phyloP scores from a whole-genome alignment of 345 rosid species.

The Carallia brachiata region DNA sequence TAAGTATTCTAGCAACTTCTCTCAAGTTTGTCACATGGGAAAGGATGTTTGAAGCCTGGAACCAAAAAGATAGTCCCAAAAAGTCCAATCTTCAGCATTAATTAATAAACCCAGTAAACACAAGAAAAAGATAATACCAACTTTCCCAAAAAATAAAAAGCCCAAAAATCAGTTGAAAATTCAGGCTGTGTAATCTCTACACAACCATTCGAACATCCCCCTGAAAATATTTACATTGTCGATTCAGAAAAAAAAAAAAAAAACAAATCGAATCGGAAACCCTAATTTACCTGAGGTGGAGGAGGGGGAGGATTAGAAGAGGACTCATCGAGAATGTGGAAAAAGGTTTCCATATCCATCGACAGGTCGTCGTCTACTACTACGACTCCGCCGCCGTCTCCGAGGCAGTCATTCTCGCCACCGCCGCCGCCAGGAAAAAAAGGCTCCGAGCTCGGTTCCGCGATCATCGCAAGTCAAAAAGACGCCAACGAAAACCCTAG shows the following conservation, averaged over 20 bases:
- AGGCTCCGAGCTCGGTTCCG: conserved; percentile 2
- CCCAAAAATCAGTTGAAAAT: too few relatives aligned
- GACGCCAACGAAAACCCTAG: neutral
- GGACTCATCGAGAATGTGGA: conserved; percentile 11
- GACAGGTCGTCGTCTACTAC: conserved; percentile 10
- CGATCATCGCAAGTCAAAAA: neutral
- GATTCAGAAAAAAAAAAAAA: neutral
- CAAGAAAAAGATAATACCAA: too few relatives aligned
- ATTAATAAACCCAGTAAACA: too few relatives aligned
- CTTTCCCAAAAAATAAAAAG: too few relatives aligned
- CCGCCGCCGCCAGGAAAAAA: neutral
- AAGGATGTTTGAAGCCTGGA: too few relatives aligned
- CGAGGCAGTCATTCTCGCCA: conserved; percentile 4
- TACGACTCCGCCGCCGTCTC: neutral
- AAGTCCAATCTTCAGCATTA: too few relatives aligned
- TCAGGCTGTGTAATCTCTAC: too few relatives aligned
- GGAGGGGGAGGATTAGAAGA: neutral
- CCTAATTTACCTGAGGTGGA: conserved; percentile 13
- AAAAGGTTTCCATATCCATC: conserved; percentile 12
- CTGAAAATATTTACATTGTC: too few relatives aligned
- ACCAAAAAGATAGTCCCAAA: too few relatives aligned
- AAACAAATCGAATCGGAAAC: neutral
- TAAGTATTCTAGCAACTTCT: too few relatives aligned
- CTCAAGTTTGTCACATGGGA: too few relatives aligned
- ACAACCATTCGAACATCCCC: too few relatives aligned